Evolutionary conservation across 2,329 filamentous ascomycete species (phyloP).

Genomic region (Arthrinium puccinioides): DNA sequence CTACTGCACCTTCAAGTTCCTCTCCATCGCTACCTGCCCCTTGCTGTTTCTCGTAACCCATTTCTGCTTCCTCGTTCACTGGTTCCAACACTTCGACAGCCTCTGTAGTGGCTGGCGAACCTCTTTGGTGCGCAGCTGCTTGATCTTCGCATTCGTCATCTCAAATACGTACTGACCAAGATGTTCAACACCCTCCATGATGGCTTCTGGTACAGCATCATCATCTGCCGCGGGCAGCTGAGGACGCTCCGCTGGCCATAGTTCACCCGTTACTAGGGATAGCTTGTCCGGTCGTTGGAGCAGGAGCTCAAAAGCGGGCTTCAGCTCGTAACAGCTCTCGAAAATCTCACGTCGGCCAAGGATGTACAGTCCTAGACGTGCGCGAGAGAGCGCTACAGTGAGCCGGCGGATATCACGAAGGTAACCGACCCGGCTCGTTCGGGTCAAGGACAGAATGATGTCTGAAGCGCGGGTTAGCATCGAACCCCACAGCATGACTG

Average conservation of each 20-base stretch:
- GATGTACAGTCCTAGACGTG: conserved; percentile 85
- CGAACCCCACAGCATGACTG: neutral
- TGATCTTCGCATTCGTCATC: conserved; percentile 67
- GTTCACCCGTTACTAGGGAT: conserved; percentile 73
- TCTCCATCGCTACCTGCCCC: neutral
- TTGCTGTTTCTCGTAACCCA: conserved; percentile 14
- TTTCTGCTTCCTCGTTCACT: conserved; percentile 21
- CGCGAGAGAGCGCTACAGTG: conserved; percentile 89
- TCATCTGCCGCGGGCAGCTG: conserved; percentile 28
- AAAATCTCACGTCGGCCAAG: conserved; percentile 85
- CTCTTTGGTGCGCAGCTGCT: conserved; percentile 38
- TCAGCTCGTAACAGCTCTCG: conserved; percentile 79
- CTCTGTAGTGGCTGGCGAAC: conserved; percentile 17
- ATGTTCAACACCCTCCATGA: conserved; percentile 90
- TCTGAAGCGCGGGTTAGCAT: conserved; percentile 42
- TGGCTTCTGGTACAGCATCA: conserved; percentile 46
- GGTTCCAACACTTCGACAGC: conserved; percentile 14
- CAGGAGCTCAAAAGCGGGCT: conserved; percentile 75
- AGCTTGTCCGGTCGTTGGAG: conserved; percentile 75
- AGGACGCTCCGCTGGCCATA: conserved; percentile 64
- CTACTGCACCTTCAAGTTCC: neutral
- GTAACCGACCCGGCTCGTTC: conserved; percentile 85
- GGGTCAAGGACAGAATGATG: conserved; percentile 85
- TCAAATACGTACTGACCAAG: conserved; percentile 93
- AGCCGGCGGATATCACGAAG: conserved; percentile 87